Percentiles rank a stretch among this genome's conserved stretches.
Evolutionary conservation across 2,329 filamentous ascomycete genomes (phyloP).

Genomic region (Arthrinium phaeospermum): DNA sequence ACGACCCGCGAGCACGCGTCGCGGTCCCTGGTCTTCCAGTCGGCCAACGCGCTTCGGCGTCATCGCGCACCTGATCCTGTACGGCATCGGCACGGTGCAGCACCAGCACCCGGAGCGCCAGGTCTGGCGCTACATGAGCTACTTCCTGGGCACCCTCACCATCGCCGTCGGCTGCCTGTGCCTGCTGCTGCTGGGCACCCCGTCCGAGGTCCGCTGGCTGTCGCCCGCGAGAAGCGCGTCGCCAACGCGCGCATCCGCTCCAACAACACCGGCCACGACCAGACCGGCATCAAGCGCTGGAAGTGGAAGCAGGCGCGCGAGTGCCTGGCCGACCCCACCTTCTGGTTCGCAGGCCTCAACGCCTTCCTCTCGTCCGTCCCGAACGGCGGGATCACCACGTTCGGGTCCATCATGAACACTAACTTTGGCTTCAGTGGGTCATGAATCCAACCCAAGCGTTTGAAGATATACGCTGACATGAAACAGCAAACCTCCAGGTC

Average conservation of each 20-base stretch:
- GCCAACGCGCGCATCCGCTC: slow-evolving; percentile 42
- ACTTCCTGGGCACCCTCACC: slow-evolving; percentile 44
- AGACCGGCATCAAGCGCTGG: slow-evolving; percentile 44
- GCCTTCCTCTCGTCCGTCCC: slow-evolving; percentile 44
- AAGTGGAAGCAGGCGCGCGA: slow-evolving; percentile 45
- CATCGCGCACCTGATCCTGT: slow-evolving; percentile 43
- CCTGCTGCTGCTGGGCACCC: slow-evolving; percentile 43
- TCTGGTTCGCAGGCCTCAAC: slow-evolving; percentile 45
- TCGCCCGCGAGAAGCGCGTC: slow-evolving; percentile 43
- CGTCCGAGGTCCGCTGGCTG: slow-evolving; percentile 45
- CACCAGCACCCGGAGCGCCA: slow-evolving; percentile 37
- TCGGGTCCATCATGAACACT: slow-evolving; percentile 42
- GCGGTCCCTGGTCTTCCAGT: slow-evolving; percentile 43
- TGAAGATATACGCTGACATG: too few species aligned
- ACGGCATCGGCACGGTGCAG: slow-evolving; percentile 42
- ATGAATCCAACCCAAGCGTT: neutral
- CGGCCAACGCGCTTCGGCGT: slow-evolving; percentile 45
- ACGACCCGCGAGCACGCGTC: slow-evolving; percentile 45
- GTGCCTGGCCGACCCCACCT: slow-evolving; percentile 42
- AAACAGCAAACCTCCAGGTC: slow-evolving; percentile 41
- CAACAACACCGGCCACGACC: slow-evolving; percentile 45
- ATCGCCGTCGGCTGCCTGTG: slow-evolving; percentile 40
- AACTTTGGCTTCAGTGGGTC: slow-evolving; percentile 43
- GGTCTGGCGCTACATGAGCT: slow-evolving; percentile 46
- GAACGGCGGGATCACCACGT: slow-evolving; percentile 44